phyloP scores from a whole-genome alignment of 2,329 filamentous ascomycete species.

The Dothistroma septosporum region DNA sequence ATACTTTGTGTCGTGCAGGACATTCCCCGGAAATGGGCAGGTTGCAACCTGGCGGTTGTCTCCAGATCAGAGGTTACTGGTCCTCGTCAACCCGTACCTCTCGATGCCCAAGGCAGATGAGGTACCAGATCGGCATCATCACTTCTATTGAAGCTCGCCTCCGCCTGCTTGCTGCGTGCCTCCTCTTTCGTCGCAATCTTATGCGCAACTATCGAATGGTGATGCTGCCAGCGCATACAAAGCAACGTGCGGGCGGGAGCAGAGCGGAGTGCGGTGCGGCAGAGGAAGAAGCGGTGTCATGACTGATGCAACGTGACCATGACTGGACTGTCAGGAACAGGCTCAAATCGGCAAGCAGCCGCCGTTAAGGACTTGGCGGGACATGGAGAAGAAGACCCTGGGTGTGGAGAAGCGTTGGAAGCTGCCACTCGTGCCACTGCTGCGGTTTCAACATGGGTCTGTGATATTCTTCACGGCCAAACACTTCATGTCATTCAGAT shows the following conservation, averaged over 20 bases:
- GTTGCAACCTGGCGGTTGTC: neutral
- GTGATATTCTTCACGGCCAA: neutral
- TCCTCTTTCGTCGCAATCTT: neutral
- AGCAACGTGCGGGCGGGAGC: neutral
- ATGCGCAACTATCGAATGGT: neutral
- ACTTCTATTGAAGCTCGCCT: neutral
- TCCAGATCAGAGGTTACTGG: neutral
- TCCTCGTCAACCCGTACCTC: neutral
- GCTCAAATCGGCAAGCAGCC: neutral
- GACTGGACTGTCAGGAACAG: neutral
- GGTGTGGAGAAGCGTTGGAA: neutral
- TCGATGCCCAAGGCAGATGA: neutral
- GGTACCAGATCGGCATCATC: neutral
- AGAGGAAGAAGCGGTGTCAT: neutral
- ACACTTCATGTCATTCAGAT: neutral
- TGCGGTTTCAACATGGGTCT: neutral
- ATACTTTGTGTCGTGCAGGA: neutral
- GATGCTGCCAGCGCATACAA: neutral
- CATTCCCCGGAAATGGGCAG: neutral
- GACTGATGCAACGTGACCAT: conserved; percentile 1
- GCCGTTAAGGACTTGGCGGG: neutral
- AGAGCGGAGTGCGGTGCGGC: neutral
- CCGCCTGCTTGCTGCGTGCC: neutral
- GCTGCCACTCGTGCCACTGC: too few species aligned
- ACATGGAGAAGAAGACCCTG: neutral